Conservation (phyloP, 192 early-diverging fungal genomes). For the Podochytrium sp. region DNA sequence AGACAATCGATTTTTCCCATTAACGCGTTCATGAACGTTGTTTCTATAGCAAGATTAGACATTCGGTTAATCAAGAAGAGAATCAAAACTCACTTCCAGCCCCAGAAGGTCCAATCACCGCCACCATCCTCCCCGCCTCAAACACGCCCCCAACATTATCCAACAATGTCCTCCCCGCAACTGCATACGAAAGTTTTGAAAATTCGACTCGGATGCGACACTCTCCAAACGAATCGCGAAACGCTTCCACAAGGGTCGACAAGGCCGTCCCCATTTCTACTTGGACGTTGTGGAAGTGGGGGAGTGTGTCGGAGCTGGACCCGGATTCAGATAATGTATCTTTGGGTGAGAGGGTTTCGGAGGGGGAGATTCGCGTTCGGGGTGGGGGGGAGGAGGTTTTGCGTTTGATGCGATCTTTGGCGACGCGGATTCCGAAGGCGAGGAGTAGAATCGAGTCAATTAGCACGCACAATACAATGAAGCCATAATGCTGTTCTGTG, state of each 20-base stretch:
- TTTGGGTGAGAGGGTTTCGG: no score
- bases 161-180: constrained; percentile 59
- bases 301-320: background rate
- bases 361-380: no score
- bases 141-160: constrained; percentile 70
- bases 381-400: background rate
- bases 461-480: background rate
- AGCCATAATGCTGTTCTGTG: constrained; percentile 1
- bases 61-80: background rate
- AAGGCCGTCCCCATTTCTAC: no score
- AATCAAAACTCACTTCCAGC: constrained; percentile 58
- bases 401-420: background rate
- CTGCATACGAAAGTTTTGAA: constrained; percentile 27
- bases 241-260: background rate
- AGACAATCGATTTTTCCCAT: constrained; percentile 37
- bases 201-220: constrained; percentile 36
- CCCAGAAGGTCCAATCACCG: constrained; percentile 90
- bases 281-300: background rate
- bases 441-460: constrained; percentile 12
- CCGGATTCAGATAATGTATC: no score
- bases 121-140: constrained; percentile 71
- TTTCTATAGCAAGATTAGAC: constrained; percentile 24
- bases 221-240: background rate
- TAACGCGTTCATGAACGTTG: constrained; percentile 47
- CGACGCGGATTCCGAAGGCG: background rate